Base-by-base conservation (phyloP, 2,329 filamentous ascomycete species). In the Cercospora sesami region DNA sequence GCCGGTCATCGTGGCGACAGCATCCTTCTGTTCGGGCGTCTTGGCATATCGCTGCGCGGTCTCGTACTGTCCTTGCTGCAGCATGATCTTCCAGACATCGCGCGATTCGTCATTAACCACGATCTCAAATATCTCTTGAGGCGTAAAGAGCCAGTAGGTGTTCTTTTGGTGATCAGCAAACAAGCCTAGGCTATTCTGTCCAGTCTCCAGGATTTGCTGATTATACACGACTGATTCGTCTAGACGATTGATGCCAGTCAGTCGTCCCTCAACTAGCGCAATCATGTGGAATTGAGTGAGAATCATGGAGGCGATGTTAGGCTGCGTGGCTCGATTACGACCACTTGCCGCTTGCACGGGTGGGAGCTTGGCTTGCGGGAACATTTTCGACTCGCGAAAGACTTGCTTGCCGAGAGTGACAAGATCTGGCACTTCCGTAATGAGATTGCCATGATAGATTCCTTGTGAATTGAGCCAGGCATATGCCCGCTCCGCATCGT, bases 71-170 rank as follows among this genome's bases (percentile, higher is more conserved):
- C 96, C 91, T 72, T 90, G 87, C 75, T 91, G 87, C 67, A 97
- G 85, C 88, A 98, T 91, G 63, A 98, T 92, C 77, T 92, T 92
- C 95, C 95, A 99, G 16, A 98, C 88, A 78, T 98, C 92, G 73
- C 95, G 85, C 73, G 94, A 92, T 79, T 99, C 95, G 65, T 98
- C 92, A 55, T 89, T 90, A 12, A 94, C 90, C 12, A 95, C 91
- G 67, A 99, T 90, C 80, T 99, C 95, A 73, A 93, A 97, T 61
- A 99, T 97, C 75, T 96, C 93, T 66, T 92, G 87, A 0, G 88
- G 86, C 0, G 94, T 98, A 76, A 98, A 96, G 2, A 99, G 86
- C 95, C 96, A 99, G 77, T 94, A 97, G 0, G 95, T 99, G 76
- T 94, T 96, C 83, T 97, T 97, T 79, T 95, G 94, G 69, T 91